Conservation (phyloP, 2,329 filamentous ascomycete genomes). For the Acephala macrosclerotiorum region DNA sequence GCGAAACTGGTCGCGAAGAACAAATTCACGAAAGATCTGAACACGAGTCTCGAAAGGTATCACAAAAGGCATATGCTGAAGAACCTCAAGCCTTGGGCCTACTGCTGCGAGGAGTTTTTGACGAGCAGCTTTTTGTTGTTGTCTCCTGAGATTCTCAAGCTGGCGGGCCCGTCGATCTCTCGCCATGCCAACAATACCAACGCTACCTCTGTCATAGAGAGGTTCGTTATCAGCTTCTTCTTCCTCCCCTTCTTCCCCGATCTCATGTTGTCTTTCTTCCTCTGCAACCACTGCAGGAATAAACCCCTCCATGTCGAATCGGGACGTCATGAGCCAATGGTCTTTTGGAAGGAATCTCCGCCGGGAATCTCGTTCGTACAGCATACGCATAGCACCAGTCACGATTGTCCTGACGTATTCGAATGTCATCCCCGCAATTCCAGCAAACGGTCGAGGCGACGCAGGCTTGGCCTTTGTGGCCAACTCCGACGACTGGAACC, state of each 20-base stretch:
- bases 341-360: conserved; percentile 81
- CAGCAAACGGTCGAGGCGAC: conserved; percentile 58
- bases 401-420: conserved; percentile 81
- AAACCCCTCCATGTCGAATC: conserved; percentile 89
- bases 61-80: conserved; percentile 96
- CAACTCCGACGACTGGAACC: conserved; percentile 31
- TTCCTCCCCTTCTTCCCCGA: conserved; percentile 66
- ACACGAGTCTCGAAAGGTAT: conserved; percentile 93
- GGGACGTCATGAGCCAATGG: conserved; percentile 92
- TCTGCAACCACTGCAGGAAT: conserved; percentile 86
- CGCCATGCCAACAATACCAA: conserved; percentile 60
- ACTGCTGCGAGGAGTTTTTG: conserved; percentile 79
- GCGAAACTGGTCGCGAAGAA: conserved; percentile 80
- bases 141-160: conserved; percentile 67
- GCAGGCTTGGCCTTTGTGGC: conserved; percentile 25
- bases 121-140: conserved; percentile 71
- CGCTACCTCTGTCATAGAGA: conserved; percentile 44
- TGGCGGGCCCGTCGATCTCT: conserved; percentile 67
- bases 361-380: conserved; percentile 93
- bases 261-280: conserved; percentile 78
- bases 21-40: conserved; percentile 91
- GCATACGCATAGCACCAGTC: conserved; percentile 81
- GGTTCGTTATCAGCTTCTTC: conserved; percentile 51
- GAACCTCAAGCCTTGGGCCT: conserved; percentile 85
- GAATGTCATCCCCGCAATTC: conserved; percentile 76